These are phyloP conservation scores for Dalbergia cochinchinensis DNA, from an alignment of 306 rosid genomes.

Conservation along the genomic window DNA sequence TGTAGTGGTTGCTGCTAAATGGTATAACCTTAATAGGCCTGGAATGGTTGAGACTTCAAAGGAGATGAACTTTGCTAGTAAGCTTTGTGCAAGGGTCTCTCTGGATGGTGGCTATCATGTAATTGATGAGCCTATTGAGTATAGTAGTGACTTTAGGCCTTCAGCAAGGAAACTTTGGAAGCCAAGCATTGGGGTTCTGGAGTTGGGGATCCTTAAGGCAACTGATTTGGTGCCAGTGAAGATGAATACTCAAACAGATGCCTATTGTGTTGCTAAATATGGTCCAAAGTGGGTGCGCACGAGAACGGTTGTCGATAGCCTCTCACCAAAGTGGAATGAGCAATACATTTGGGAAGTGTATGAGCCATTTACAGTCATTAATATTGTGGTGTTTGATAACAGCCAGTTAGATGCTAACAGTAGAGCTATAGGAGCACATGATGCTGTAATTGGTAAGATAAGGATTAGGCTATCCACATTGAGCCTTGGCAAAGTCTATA, in stretches of 20 bases:
- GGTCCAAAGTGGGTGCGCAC: slow-evolving; percentile 63
- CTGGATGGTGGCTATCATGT: slow-evolving; percentile 67
- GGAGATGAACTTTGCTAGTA: slow-evolving; percentile 56
- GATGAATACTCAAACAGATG: slow-evolving; percentile 50
- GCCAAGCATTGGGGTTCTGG: slow-evolving; percentile 56
- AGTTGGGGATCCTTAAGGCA: slow-evolving; percentile 57
- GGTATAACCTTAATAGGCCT: slow-evolving; percentile 36
- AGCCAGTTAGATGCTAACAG: slow-evolving; percentile 45
- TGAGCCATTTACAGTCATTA: slow-evolving; percentile 61
- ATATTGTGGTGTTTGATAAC: slow-evolving; percentile 59
- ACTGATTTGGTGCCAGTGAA: slow-evolving; percentile 52
- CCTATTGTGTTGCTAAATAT: slow-evolving; percentile 64
- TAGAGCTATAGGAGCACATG: slow-evolving; percentile 39
- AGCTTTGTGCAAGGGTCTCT: slow-evolving; percentile 55
- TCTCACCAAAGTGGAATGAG: slow-evolving; percentile 62
- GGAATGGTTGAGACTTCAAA: slow-evolving; percentile 1
- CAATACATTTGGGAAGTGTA: slow-evolving; percentile 62
- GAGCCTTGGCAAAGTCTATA: slow-evolving; percentile 40
- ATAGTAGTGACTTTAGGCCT: slow-evolving; percentile 56
- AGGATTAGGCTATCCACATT: slow-evolving; percentile 59
- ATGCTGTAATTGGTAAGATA: slow-evolving; percentile 55
- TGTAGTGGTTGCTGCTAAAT: not conserved
- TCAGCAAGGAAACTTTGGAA: slow-evolving; percentile 49
- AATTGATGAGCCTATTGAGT: slow-evolving; percentile 55
- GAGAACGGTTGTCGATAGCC: slow-evolving; percentile 50